Evolutionary conservation across 352 stramenopile genomes (phyloP).

Genomic region (Pythium phragmitis): DNA sequence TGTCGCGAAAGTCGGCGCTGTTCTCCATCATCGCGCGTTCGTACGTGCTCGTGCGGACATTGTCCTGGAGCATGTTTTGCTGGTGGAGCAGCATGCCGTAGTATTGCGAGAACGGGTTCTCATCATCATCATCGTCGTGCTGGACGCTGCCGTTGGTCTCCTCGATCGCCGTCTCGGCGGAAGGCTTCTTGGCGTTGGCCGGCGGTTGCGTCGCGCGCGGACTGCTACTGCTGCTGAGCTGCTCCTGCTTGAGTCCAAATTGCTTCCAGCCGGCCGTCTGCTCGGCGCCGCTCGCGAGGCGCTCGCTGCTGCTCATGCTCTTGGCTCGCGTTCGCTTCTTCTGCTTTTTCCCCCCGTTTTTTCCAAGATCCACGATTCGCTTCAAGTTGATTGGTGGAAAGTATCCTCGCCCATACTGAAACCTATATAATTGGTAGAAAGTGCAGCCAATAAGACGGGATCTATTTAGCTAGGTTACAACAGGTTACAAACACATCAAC

Average conservation of each 20-base stretch:
- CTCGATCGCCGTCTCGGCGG: not conserved
- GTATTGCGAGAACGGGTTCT: constrained; percentile 94
- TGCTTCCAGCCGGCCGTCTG: constrained; percentile 33
- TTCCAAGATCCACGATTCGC: not conserved
- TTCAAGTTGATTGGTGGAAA: constrained; percentile 1
- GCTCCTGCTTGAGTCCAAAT: constrained; percentile 34
- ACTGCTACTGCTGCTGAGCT: constrained; percentile 16
- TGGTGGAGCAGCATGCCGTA: constrained; percentile 97
- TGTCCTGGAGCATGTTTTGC: constrained; percentile 99
- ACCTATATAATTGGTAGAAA: constrained; percentile 23
- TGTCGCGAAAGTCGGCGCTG: constrained; percentile 93
- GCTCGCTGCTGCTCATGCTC: constrained; percentile 22
- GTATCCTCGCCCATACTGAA: constrained; percentile 9
- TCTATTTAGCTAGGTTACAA: constrained; percentile 1
- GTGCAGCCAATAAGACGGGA: constrained; percentile 15
- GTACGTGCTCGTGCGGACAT: constrained; percentile 98
- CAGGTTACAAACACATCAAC: constrained; percentile 8
- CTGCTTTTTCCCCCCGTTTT: not conserved
- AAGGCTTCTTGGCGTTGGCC: not conserved
- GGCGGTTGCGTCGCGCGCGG: not conserved
- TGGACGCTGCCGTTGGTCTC: not conserved
- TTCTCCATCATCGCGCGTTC: constrained; percentile 98
- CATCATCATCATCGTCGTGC: constrained; percentile 33
- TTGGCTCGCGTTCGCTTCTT: not conserved
- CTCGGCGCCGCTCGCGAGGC: constrained; percentile 21